A percentile compares a stretch with the other conserved stretches of the same genome.
Evolutionary conservation across 441 rosid species (phyloP).

Genomic region (Syzygium syzygioides): DNA sequence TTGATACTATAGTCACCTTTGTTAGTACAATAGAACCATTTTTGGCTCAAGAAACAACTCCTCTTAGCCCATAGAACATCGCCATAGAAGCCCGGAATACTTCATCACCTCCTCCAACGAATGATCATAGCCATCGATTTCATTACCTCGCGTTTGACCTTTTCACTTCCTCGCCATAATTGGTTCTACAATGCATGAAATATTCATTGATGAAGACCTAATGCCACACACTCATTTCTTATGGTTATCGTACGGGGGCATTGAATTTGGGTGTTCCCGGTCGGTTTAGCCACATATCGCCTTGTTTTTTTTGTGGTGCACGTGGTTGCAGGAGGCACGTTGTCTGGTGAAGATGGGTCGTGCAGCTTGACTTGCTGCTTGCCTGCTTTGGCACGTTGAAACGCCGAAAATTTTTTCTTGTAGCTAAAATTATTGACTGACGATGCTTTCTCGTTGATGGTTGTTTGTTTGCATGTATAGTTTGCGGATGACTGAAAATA

Average conservation of each 20-base stretch:
- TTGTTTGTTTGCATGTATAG: background rate
- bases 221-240: background rate
- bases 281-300: background rate
- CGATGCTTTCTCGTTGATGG: background rate
- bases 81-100: background rate
- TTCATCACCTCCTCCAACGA: background rate
- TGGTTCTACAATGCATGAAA: background rate
- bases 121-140: background rate
- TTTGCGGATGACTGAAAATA: background rate
- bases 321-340: background rate
- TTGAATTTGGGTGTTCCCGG: background rate
- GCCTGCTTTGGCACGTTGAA: background rate
- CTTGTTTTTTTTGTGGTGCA: background rate
- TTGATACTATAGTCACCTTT: background rate
- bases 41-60: background rate
- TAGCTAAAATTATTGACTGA: background rate
- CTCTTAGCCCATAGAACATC: background rate
- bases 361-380: background rate
- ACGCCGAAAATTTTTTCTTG: background rate
- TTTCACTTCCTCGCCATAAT: background rate
- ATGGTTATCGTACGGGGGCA: background rate
- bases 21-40: background rate
- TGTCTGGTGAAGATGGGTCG: background rate
- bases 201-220: background rate
- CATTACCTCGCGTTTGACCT: rapidly evolving